These are phyloP conservation scores for Ascobolus immersus DNA, from an alignment of 495 filamentous ascomycete genomes.

Conservation along the genomic window DNA sequence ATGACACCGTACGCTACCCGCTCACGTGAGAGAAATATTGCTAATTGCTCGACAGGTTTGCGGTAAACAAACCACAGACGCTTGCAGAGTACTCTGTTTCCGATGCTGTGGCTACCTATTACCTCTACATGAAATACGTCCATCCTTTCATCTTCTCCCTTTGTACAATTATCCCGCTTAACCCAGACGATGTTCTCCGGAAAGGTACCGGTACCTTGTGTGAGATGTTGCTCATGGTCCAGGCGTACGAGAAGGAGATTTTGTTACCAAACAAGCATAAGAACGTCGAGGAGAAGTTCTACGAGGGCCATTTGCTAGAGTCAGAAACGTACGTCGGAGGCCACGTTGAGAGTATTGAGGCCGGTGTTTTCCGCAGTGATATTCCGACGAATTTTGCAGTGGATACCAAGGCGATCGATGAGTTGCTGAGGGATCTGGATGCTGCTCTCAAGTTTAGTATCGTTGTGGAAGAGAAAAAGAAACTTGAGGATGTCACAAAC, in stretches of 20 bases:
- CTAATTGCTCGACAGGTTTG: constrained; percentile 26
- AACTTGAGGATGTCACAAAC: constrained; percentile 67
- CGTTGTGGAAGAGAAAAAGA: constrained; percentile 82
- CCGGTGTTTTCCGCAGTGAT: constrained; percentile 86
- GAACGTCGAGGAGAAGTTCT: constrained; percentile 72
- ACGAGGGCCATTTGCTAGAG: constrained; percentile 84
- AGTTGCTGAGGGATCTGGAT: constrained; percentile 68
- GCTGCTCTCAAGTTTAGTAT: constrained; percentile 79
- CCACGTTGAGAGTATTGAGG: constrained; percentile 98
- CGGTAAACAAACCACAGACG: constrained; percentile 71
- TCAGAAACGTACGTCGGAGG: constrained; percentile 96
- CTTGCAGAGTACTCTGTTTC: constrained; percentile 96
- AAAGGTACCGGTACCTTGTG: constrained; percentile 96
- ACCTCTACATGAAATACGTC: constrained; percentile 99
- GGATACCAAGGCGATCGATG: constrained; percentile 65
- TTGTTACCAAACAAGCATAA: constrained; percentile 93
- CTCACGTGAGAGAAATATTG: constrained; percentile 1
- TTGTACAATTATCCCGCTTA: constrained; percentile 84
- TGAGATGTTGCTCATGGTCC: constrained; percentile 97
- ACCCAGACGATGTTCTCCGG: constrained; percentile 70
- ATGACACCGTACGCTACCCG: constrained; percentile 43
- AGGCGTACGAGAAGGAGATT: constrained; percentile 80
- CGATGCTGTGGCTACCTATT: constrained; percentile 95
- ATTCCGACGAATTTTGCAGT: constrained; percentile 81
- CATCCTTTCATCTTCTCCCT: constrained; percentile 98